Base-by-base conservation (phyloP, 371 early-diverging fungal species). In the Paraphysoderma sedebokerense region DNA sequence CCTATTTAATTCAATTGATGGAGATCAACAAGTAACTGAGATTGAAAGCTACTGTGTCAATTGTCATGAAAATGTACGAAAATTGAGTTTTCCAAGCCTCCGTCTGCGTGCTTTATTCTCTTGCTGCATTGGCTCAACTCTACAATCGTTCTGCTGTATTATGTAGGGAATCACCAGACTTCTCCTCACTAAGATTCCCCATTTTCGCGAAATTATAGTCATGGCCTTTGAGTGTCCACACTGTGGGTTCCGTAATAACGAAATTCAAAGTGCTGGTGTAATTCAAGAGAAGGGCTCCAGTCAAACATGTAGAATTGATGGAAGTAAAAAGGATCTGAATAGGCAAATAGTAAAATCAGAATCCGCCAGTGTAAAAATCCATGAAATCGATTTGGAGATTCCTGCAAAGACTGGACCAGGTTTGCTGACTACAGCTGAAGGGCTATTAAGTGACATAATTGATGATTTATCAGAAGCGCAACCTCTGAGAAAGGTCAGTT, bases 211-310 rank as follows among this genome's bases (percentile, higher is more conserved):
- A 50, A 74, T 93, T 34, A 79, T 92, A 46, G 56, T 93, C 30
- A 85, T 86, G 85, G 85, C 89, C 23, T 93, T 93, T 57, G 85
- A 91, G 56, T 93, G 95, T 59, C 77, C 81, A 34, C 88, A 90
- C 67, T 93, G 95, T 61, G 82, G 81, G 6, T 71, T 76, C 58
- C 69, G 70, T 49, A 88, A 88, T 64, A 93, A 87, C 61, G 91
- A 90, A 62, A 69, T 90, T 34, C 92, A 88, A 65, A 78, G 82
- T 49, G 92, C 83, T 33, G 79, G 83, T 38, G 69, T 76, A 24
- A 68, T 90, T 28, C 73, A 74, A 35, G 82, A 86, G 52, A 71
- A 79, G 59, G 95, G 92, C n/a, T 69, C 75, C 27, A 65, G 67
- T 13, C 76, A 78, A 47, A 69, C 67, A 31, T 76, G 81, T 52